Base-by-base conservation (phyloP, 495 filamentous ascomycete species). In the Lasiosphaeria ovina region DNA sequence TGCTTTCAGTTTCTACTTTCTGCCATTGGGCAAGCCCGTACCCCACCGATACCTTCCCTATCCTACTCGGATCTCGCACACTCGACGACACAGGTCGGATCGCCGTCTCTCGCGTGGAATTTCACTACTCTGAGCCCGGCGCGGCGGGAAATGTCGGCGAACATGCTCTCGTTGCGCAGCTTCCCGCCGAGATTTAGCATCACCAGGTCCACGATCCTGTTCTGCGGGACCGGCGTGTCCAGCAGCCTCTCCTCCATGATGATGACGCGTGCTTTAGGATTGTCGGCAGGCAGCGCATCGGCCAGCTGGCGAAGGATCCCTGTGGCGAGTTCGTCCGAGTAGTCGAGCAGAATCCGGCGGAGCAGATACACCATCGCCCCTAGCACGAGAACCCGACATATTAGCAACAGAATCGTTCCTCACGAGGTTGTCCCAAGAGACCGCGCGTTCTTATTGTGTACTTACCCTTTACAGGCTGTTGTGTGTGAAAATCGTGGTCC, bases 261-360 rank as follows among this genome's bases (percentile, higher is more conserved):
- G 50, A 73, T 44, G 31, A 73, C 55, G 17, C 66, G 40, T 6
- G 64, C 70, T 12, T 61, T 62, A 3, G 58, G 61, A 38, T 67
- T 52, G 38, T 68, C 58, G 10, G 34, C 55, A 0, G 66, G 63
- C 64, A 85, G 73, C 0, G 78, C 82, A 1, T 67, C 67, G 1
- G 65, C 70, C 6, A 81, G 57, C 1, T 63, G 66, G 4, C 59
- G 59, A 10, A 83, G 65, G 35, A 84, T 83, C 0, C 64, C 61
- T 0, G 52, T 56, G 35, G 73, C 72, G 2, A 67, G 55, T 3
- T 49, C 12, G 40, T 83, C 80, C 3, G 77, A 67, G 68, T 79
- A 84, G 62, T 85, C 78, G 53, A 85, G 80, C 0, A 85, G 66
- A 3, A 83, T 72, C n/a, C 74, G 67, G 31, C 81, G 78, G 40